Conservation (phyloP, 2,329 filamentous ascomycete species). For the Reticulascus tulasneorum region DNA sequence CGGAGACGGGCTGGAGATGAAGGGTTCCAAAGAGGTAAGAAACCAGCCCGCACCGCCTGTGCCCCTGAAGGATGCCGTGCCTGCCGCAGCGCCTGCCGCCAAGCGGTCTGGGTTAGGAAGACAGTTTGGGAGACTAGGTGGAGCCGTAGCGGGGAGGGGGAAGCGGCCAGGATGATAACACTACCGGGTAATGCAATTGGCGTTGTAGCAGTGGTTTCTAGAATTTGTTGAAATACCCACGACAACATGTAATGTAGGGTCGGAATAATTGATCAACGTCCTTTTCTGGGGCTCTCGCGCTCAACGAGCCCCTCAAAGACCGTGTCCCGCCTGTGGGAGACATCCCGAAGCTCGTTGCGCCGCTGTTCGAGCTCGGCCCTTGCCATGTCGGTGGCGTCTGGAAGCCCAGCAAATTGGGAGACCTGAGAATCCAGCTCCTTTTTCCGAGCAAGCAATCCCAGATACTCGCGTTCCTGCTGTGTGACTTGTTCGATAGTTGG, state of each 20-base stretch:
- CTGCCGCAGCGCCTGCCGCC: constrained; percentile 34
- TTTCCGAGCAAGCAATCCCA: constrained; percentile 53
- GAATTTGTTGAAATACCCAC: constrained; percentile 6
- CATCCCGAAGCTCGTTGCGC: constrained; percentile 56
- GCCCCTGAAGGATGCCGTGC: constrained; percentile 46
- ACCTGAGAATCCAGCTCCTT: constrained; percentile 60
- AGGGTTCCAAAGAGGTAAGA: constrained; percentile 37
- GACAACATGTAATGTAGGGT: background rate
- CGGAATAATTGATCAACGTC: constrained; percentile 21
- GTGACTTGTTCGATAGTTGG: constrained; percentile 56
- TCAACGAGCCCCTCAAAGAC: constrained; percentile 72
- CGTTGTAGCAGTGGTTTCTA: background rate
- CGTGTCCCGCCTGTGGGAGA: constrained; percentile 63
- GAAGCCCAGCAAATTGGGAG: constrained; percentile 65
- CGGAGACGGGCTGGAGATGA: constrained; percentile 35
- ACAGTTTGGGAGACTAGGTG: constrained; percentile 66
- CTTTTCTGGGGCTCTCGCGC: constrained; percentile 50
- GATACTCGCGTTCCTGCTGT: constrained; percentile 54
- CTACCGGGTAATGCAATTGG: constrained; percentile 20
- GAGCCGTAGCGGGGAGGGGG: constrained; percentile 63
- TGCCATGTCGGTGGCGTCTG: constrained; percentile 66
- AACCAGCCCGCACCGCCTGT: constrained; percentile 30
- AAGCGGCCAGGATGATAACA: constrained; percentile 39
- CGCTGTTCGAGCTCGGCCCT: constrained; percentile 66
- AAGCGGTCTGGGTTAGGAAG: constrained; percentile 64